A percentile compares a stretch with the other conserved stretches of the same genome.
Conservation (phyloP, 2,329 filamentous ascomycete species). For the Alternaria longipes region DNA sequence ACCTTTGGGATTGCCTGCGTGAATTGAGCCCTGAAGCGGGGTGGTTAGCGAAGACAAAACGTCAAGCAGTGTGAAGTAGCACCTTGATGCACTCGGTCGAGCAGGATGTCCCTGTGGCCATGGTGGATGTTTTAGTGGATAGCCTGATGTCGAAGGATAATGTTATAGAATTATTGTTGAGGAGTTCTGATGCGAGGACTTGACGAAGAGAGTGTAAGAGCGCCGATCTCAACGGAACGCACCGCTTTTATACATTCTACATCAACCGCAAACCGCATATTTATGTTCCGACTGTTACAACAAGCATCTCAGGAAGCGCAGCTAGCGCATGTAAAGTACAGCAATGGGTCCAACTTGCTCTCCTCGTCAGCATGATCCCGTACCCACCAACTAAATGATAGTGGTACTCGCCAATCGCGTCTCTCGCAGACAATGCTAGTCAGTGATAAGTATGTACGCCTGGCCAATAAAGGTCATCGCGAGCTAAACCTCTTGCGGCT, state of each 20-base stretch:
- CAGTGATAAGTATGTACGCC: background rate
- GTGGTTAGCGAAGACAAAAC: background rate
- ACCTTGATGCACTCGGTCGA: slow-evolving; percentile 38
- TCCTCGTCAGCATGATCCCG: background rate
- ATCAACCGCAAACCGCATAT: background rate
- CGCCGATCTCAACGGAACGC: background rate
- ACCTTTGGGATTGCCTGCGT: slow-evolving; percentile 43
- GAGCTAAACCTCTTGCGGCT: slow-evolving; percentile 23
- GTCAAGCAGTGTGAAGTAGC: background rate
- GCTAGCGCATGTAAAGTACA: background rate
- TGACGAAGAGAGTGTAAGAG: too few species aligned
- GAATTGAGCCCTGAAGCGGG: slow-evolving; percentile 47
- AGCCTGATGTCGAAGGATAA: background rate
- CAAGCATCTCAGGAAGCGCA: background rate
- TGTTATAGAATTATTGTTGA: background rate
- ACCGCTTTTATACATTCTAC: background rate
- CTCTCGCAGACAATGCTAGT: background rate
- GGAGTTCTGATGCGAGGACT: background rate
- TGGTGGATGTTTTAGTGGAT: background rate
- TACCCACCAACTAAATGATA: background rate
- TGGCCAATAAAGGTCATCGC: background rate
- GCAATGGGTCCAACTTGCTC: background rate
- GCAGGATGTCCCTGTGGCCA: slow-evolving; percentile 15
- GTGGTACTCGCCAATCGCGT: background rate
- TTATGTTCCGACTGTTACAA: background rate